Percentiles rank a stretch among this genome's conserved stretches.
phyloP scores from a whole-genome alignment of 73 alveolate genomes.

The Uronychia binucleata region DNA sequence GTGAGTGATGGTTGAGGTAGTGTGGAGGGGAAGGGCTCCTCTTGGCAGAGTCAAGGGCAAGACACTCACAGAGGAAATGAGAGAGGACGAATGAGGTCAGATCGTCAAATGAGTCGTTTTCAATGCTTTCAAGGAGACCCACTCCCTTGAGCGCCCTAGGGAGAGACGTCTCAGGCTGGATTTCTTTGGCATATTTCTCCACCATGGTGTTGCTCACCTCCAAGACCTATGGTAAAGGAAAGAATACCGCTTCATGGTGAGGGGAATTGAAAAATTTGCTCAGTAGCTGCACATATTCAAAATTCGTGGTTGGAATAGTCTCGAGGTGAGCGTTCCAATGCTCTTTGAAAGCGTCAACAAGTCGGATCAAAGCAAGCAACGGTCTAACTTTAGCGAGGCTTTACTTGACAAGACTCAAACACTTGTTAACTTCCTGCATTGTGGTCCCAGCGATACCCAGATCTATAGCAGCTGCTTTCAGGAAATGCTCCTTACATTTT shows the following conservation, averaged over 20 bases:
- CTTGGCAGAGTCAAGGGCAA: constrained; percentile 37
- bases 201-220: not conserved
- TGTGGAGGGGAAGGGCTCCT: constrained; percentile 10
- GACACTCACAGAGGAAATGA: constrained; percentile 45
- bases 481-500: not conserved
- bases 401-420: not conserved
- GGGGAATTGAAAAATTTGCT: not conserved
- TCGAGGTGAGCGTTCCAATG: not conserved
- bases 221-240: not conserved
- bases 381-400: not conserved
- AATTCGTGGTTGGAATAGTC: not conserved
- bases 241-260: not conserved
- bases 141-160: not conserved
- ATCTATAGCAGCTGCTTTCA: not conserved
- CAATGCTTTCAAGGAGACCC: not conserved
- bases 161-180: not conserved
- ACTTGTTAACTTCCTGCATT: not conserved
- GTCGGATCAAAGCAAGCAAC: not conserved
- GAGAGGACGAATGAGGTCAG: not conserved
- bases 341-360: not conserved
- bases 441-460: not conserved
- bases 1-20: not conserved
- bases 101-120: not conserved
- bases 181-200: not conserved
- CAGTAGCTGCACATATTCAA: not conserved